Evolutionary conservation across 495 filamentous ascomycete species (phyloP), one percentile per base, ranked within the genome.

Genomic region (Penicillium turbatum): DNA sequence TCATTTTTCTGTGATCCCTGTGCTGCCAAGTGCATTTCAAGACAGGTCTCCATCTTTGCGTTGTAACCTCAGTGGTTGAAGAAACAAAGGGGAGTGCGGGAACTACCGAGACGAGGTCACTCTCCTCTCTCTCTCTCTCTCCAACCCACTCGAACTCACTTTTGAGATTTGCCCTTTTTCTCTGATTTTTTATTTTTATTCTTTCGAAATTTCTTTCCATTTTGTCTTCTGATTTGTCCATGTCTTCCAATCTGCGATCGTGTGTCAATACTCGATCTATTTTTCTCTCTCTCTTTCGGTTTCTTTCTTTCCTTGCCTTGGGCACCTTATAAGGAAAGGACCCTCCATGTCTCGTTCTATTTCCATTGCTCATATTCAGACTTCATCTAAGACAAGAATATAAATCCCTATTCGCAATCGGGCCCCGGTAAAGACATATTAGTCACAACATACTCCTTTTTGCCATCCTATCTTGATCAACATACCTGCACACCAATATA

Each of bases 321-420:
- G 29, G 26, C 36, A n/a, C 55, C 38, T 53, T 52, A 53, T 37
- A 51, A 51, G 49, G 29, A 35, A 51, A 51, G 49, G 29, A 35
- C 39, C 17, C 16, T 31, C 13, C 16, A 46, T 34, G 21, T n/a
- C 44, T 48, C 32, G 3, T 48, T 24, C 47, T 39, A n/a, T 29
- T 35, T 13, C 11, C 29, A 26, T 29, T 5, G 12, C 34, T 16
- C 3, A 6, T 36, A 29, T 34, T 51, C 27, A 41, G 3, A 32
- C 48, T 19, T 41, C 37, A 42, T 4, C 17, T 16, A 3, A 26
- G 19, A 17, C 21, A 24, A 5, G 11, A 24, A 34, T 34, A 12
- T 24, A 15, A 46, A 46, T 40, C 43, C 1, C 43, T 13, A 9
- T 44, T 9, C 27, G 35, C 8, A 7, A 40, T 46, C 43, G 29